These are phyloP conservation scores for Cenchrus americanus DNA, from an alignment of 176 grass and related monocot species.

Conservation along the genomic window DNA sequence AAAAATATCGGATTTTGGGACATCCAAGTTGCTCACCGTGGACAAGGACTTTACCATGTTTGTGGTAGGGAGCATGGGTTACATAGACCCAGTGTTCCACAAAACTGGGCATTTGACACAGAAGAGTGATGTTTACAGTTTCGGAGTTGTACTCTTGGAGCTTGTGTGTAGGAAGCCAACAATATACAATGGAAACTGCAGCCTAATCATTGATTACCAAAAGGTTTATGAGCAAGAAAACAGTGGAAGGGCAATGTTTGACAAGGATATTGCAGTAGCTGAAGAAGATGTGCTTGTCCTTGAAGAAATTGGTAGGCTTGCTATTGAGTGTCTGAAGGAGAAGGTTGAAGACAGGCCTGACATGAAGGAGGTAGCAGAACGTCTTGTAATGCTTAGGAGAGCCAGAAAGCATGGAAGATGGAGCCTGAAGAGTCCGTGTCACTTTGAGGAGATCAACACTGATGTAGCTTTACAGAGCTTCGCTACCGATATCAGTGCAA, in stretches of 20 bases:
- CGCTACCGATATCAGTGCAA: neutral
- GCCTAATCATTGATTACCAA: too few relatives aligned
- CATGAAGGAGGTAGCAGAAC: conserved; percentile 9
- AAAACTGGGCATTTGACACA: too few relatives aligned
- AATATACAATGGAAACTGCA: too few relatives aligned
- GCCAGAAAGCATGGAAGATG: neutral
- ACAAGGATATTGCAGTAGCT: neutral
- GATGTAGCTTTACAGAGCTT: neutral
- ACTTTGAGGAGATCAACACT: neutral
- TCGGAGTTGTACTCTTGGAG: too few relatives aligned
- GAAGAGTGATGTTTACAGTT: too few relatives aligned
- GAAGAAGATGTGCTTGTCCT: conserved; percentile 6
- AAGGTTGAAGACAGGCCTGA: neutral
- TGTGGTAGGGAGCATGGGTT: too few relatives aligned
- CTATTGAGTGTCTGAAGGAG: neutral
- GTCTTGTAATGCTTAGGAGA: conserved; percentile 10
- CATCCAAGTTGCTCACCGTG: too few relatives aligned
- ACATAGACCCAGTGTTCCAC: too few relatives aligned
- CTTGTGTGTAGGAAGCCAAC: too few relatives aligned
- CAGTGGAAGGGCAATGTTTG: conserved; percentile 14
- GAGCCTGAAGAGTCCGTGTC: neutral
- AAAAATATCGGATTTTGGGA: too few relatives aligned
- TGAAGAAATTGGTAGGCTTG: neutral
- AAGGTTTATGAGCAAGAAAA: too few relatives aligned
- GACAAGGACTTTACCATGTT: too few relatives aligned